These are phyloP conservation scores for Myochromella boudieri DNA, from an alignment of 768 basidiomycete species.

Conservation along the genomic window DNA sequence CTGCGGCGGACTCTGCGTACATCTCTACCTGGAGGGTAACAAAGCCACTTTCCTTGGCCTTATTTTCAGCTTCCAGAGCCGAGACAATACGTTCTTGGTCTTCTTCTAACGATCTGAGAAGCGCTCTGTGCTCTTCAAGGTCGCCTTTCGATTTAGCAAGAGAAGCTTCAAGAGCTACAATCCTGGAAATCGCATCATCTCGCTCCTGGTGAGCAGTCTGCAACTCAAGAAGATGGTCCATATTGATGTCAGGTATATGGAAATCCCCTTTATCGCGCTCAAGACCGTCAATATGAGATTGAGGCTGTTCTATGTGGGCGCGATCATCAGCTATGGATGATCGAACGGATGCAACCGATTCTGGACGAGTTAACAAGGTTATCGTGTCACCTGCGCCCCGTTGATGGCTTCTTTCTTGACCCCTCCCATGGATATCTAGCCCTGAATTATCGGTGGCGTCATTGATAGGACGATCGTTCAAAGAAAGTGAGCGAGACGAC, in stretches of 20 bases:
- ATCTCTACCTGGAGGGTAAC: constrained; percentile 31
- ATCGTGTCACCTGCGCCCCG: constrained; percentile 33
- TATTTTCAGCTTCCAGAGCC: constrained; percentile 46
- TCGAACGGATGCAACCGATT: constrained; percentile 36
- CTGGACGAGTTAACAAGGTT: constrained; percentile 32
- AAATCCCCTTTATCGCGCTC: constrained; percentile 54
- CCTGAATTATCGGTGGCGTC: constrained; percentile 25
- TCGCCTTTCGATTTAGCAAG: constrained; percentile 40
- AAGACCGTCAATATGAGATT: constrained; percentile 55
- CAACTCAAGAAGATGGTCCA: constrained; percentile 43
- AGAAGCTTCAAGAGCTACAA: constrained; percentile 43
- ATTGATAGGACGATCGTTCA: constrained; percentile 26
- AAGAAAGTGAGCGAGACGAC: constrained; percentile 36
- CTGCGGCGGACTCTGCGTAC: constrained; percentile 37
- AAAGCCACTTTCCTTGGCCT: constrained; percentile 42
- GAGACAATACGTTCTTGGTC: constrained; percentile 33
- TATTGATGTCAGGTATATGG: constrained; percentile 30
- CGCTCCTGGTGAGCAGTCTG: constrained; percentile 44
- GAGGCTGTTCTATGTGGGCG: constrained; percentile 38
- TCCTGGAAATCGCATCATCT: constrained; percentile 37
- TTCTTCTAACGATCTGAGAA: constrained; percentile 47
- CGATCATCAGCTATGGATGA: constrained; percentile 35
- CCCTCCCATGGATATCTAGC: constrained; percentile 37
- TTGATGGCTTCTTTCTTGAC: constrained; percentile 50
- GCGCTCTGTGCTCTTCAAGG: constrained; percentile 42